Evolutionary conservation across 129 eudicot species (phyloP).

Genomic region (Pulicaria dysenterica): DNA sequence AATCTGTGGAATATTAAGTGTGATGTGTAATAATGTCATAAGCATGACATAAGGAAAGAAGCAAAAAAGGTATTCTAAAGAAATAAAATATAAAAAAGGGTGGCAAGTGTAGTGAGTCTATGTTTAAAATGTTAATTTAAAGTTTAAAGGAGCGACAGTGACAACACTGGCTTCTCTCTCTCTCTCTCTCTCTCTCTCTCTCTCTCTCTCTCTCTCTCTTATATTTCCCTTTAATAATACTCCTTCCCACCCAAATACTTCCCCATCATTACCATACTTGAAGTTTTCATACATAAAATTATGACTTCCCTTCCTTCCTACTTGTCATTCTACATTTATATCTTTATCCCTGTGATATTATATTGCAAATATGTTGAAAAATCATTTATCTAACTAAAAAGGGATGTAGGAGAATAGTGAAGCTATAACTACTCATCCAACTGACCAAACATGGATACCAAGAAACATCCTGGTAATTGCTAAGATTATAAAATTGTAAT

Average conservation of each 20-base stretch:
- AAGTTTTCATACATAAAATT: constrained; percentile 37
- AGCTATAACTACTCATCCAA: no score
- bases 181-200: no score
- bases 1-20: background rate
- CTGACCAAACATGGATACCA: no score
- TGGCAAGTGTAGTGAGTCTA: constrained; percentile 4
- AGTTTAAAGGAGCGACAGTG: constrained; percentile 31
- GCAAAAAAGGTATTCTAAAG: background rate
- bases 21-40: constrained; percentile 30
- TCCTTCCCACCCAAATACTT: constrained; percentile 43
- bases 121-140: constrained; percentile 28
- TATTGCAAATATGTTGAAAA: no score
- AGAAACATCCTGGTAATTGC: no score
- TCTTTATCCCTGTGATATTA: no score
- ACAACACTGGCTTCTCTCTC: constrained; percentile 35
- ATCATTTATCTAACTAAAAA: no score
- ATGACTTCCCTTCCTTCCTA: constrained; percentile 26
- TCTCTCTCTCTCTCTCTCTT: no score
- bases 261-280: constrained; percentile 28
- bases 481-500: no score
- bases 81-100: constrained; percentile 33
- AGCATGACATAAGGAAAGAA: constrained; percentile 23
- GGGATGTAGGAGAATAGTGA: no score
- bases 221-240: constrained; percentile 42
- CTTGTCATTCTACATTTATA: constrained; percentile 8